Conservation (phyloP, 768 basidiomycete species). For the Gloeophyllum trabeum region DNA sequence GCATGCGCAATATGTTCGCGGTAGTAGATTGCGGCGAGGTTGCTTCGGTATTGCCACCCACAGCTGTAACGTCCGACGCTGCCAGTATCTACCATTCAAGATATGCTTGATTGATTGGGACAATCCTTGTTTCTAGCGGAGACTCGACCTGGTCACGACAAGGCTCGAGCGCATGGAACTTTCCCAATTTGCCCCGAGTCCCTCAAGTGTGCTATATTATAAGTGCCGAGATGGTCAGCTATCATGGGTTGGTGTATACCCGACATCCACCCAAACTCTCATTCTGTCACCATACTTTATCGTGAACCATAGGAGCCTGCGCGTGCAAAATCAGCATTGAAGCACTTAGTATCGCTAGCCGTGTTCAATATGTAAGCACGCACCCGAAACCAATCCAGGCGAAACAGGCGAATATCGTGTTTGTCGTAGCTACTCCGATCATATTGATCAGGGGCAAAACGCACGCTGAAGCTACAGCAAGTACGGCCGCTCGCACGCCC, state of each 20-base stretch:
- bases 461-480: conserved; percentile 29
- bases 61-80: too few species aligned
- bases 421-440: conserved; percentile 39
- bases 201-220: too few species aligned
- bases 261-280: conserved; percentile 45
- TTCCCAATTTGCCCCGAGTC: too few species aligned
- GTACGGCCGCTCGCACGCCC: conserved; percentile 33
- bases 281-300: conserved; percentile 47
- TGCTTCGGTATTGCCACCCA: too few species aligned
- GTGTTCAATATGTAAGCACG: conserved; percentile 13
- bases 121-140: too few species aligned
- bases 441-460: conserved; percentile 44
- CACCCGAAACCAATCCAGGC: conserved; percentile 43
- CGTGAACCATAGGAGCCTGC: conserved; percentile 33
- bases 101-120: too few species aligned
- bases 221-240: too few species aligned
- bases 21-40: too few species aligned
- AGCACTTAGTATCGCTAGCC: neutral
- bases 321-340: conserved; percentile 12
- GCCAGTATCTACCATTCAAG: too few species aligned
- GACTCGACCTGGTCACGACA: too few species aligned
- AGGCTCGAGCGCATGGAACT: too few species aligned
- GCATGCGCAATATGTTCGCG: too few species aligned
- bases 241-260: conserved; percentile 32
- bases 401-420: conserved; percentile 32